These are phyloP conservation scores for Cordyceps cateniannulata DNA, from an alignment of 2,329 filamentous ascomycete species.

Conservation along the genomic window DNA sequence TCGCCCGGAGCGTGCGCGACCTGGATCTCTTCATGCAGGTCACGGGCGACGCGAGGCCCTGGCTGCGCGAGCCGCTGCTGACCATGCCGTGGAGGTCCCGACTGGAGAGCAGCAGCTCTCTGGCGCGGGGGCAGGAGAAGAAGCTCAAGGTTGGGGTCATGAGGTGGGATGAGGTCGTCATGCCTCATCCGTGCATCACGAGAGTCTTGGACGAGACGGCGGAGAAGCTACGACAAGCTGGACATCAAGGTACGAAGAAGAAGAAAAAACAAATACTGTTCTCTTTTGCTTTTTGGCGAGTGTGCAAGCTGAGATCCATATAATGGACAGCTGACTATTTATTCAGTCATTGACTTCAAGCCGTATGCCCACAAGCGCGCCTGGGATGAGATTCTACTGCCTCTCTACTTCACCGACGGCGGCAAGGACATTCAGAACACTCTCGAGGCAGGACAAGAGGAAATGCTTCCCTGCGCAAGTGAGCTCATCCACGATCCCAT, in stretches of 20 bases:
- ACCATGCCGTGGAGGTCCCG: constrained; percentile 14
- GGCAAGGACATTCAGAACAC: constrained; percentile 40
- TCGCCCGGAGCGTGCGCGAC: constrained; percentile 32
- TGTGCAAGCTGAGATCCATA: not conserved
- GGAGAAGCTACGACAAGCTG: constrained; percentile 33
- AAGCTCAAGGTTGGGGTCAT: constrained; percentile 50
- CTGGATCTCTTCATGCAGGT: constrained; percentile 12
- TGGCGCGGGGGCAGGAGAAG: constrained; percentile 16
- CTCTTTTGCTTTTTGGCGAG: not conserved
- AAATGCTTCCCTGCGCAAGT: constrained; percentile 44
- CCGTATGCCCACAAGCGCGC: constrained; percentile 42
- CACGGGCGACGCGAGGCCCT: not conserved
- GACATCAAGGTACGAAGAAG: not conserved
- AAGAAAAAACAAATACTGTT: no score
- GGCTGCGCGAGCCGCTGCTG: constrained; percentile 16
- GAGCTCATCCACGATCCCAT: constrained; percentile 49
- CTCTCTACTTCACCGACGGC: constrained; percentile 50
- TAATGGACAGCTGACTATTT: constrained; percentile 25
- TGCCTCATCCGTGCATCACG: constrained; percentile 46
- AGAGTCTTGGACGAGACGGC: constrained; percentile 46
- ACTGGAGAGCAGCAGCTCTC: not conserved
- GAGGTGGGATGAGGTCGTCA: constrained; percentile 46
- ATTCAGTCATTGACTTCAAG: constrained; percentile 45
- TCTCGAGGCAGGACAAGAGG: constrained; percentile 45
- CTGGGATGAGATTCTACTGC: constrained; percentile 32